Evolutionary conservation across 225 moss, liverwort and hornwort genomes (phyloP).

Genomic region (Neckera pumila): DNA sequence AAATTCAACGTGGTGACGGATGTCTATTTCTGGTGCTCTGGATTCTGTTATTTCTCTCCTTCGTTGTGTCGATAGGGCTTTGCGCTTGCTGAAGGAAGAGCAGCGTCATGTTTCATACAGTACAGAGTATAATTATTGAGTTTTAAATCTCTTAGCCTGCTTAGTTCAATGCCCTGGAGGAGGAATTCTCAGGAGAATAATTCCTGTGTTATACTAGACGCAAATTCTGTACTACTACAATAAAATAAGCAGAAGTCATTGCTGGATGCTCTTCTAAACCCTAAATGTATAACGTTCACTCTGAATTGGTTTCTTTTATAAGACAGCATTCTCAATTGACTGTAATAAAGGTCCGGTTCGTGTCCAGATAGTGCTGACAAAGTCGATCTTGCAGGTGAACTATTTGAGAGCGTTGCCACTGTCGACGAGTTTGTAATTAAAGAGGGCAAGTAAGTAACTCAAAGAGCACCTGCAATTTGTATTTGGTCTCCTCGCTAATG

Average conservation of each 20-base stretch:
- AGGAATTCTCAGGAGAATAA: neutral
- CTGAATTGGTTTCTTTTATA: neutral
- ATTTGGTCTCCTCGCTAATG: neutral
- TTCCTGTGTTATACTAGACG: neutral
- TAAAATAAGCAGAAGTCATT: neutral
- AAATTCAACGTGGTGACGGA: neutral
- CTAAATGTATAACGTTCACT: neutral
- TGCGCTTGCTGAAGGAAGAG: neutral
- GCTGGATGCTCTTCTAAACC: neutral
- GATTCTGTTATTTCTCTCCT: neutral
- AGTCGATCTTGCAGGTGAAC: slow-evolving; percentile 15
- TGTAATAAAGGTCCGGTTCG: neutral
- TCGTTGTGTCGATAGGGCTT: neutral
- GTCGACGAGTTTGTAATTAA: slow-evolving; percentile 36
- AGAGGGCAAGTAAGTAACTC: slow-evolving; percentile 38
- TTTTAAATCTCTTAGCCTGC: neutral
- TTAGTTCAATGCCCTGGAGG: neutral
- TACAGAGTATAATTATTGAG: neutral
- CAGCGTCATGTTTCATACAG: neutral
- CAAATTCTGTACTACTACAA: neutral
- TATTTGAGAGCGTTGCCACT: slow-evolving; percentile 26
- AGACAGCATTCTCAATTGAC: neutral
- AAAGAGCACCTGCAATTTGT: neutral
- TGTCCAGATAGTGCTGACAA: neutral
- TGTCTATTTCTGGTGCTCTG: neutral